These are phyloP conservation scores for Lasiodiplodia theobromae DNA, from an alignment of 2,329 filamentous ascomycete genomes.

Conservation along the genomic window DNA sequence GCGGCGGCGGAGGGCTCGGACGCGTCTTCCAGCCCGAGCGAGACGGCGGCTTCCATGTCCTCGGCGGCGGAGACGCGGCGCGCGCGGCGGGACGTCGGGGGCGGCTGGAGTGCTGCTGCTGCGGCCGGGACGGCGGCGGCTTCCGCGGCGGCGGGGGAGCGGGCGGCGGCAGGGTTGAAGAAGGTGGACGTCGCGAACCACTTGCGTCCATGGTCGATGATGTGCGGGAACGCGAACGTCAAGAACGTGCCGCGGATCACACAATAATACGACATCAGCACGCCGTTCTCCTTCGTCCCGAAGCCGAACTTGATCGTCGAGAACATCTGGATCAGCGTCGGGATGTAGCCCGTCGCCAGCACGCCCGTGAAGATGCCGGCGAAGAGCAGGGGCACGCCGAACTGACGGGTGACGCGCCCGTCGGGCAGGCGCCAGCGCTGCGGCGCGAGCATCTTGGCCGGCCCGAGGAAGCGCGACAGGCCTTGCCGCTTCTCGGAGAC, in stretches of 20 bases:
- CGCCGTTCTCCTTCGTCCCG: constrained; percentile 54
- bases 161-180: constrained; percentile 28
- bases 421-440: constrained; percentile 60
- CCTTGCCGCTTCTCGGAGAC: constrained; percentile 40
- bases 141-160: constrained; percentile 27
- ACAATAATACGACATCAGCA: constrained; percentile 55
- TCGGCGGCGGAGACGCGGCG: constrained; percentile 39
- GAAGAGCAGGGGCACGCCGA: constrained; percentile 69
- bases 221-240: constrained; percentile 53
- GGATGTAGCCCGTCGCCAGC: constrained; percentile 72
- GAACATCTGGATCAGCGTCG: constrained; percentile 62
- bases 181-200: constrained; percentile 58
- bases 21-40: constrained; percentile 57
- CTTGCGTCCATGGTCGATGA: constrained; percentile 51
- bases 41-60: constrained; percentile 50
- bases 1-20: constrained; percentile 52
- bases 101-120: constrained; percentile 1
- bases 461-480: constrained; percentile 66
- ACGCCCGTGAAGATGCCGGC: constrained; percentile 72
- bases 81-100: constrained; percentile 32
- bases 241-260: constrained; percentile 54
- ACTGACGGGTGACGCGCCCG: constrained; percentile 62
- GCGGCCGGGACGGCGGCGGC: constrained; percentile 17
- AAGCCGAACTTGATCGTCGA: constrained; percentile 55
- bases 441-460: constrained; percentile 67